Base-by-base conservation (phyloP, 805 yeast genomes). In the Lipomyces starkeyi region DNA sequence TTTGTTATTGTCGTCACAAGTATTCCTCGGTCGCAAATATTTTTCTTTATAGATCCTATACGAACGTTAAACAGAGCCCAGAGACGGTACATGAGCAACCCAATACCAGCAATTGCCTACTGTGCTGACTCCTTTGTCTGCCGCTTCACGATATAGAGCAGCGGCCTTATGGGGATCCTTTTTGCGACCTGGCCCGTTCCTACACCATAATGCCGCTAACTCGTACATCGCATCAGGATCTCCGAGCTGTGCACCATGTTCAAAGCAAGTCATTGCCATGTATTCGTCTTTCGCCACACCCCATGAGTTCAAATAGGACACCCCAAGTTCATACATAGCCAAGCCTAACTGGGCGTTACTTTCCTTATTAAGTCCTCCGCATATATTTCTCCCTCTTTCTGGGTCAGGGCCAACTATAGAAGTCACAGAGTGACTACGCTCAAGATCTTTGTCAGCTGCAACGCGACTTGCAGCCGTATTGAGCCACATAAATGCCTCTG, bases 81-180 rank as follows among this genome's bases (percentile, higher is more conserved):
- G 9, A 32, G 27, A 20, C 11, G 8, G 17, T 22, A 20, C 8
- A 8, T 34, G 14, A 9, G 32, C 7, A 14, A 54, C 20, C 5
- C 17, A 53, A n/a, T 55, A 55, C 94, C 94, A 90, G 68, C 87
- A 85, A 66, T 88, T 87, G 0, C 93, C 93, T 32, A 87, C 84
- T 64, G 87, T 78, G 71, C 82, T 84, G 27, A 84, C 84, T 2
- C 93, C 93, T 71, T 83, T 82, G 35, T 82, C 78, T 63, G 87
- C 92, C 17, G 91, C 89, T 40, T 86, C 78, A 55, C 93, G 81
- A 66, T 86, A 84, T 88, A 93, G 88, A 13, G 87, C 86, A 2
- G 93, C 90, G 2, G 94, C 91, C 73, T 84, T 80, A 58, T 78
- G 76, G 60, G 83, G 76, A 75, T 91, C 90, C 73, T 86, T 87